Percentiles rank a stretch among this genome's conserved stretches.
These are phyloP conservation scores for Pythium angustatum DNA, from an alignment of 352 stramenopile genomes.

Conservation along the genomic window DNA sequence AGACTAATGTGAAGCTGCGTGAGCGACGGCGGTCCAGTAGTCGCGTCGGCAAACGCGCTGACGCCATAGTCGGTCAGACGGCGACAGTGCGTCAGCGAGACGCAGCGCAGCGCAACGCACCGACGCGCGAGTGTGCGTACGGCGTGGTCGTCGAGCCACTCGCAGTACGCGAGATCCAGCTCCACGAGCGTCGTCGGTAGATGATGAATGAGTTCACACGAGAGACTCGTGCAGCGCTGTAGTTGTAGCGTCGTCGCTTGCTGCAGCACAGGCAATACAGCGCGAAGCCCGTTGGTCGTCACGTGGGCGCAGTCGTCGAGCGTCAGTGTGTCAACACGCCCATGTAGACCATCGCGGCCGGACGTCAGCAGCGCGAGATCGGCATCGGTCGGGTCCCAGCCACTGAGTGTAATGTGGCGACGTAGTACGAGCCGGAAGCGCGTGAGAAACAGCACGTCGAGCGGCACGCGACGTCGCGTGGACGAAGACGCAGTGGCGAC, in stretches of 20 bases:
- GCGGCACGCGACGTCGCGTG: slow-evolving; percentile 31
- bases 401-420: slow-evolving; percentile 50
- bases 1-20: slow-evolving; percentile 54
- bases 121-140: slow-evolving; percentile 41
- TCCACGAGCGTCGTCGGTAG: slow-evolving; percentile 38
- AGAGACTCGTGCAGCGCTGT: slow-evolving; percentile 28
- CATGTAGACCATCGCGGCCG: slow-evolving; percentile 19
- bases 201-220: slow-evolving; percentile 5
- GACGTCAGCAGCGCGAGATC: slow-evolving; percentile 36
- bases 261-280: slow-evolving; percentile 12
- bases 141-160: slow-evolving; percentile 65
- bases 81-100: slow-evolving; percentile 52
- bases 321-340: slow-evolving; percentile 25
- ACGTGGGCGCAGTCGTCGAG: slow-evolving; percentile 35
- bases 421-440: slow-evolving; percentile 37
- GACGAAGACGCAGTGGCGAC: neutral
- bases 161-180: slow-evolving; percentile 60
- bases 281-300: slow-evolving; percentile 18
- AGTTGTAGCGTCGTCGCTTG: slow-evolving; percentile 23
- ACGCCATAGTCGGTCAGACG: slow-evolving; percentile 72
- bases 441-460: slow-evolving; percentile 42
- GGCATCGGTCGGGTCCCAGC: slow-evolving; percentile 52
- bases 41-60: slow-evolving; percentile 51
- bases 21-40: slow-evolving; percentile 29
- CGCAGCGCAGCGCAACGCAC: slow-evolving; percentile 36